These are phyloP conservation scores for Metarhizium brunneum DNA, from an alignment of 2,329 filamentous ascomycete genomes.

Conservation along the genomic window DNA sequence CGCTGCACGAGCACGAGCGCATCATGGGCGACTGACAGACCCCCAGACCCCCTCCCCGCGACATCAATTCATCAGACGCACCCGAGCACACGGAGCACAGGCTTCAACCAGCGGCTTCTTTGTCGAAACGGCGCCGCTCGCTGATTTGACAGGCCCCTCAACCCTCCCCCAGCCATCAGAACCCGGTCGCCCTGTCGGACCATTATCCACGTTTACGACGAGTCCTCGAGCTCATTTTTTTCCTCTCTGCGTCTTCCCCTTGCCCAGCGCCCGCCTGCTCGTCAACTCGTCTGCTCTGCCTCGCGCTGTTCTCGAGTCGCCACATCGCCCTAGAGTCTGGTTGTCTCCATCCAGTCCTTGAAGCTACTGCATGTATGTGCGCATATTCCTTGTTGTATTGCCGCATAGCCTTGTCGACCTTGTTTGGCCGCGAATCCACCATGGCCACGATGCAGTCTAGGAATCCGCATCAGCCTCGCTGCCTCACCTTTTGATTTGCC, in stretches of 20 bases:
- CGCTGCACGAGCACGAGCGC: no score
- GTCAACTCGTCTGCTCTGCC: background rate
- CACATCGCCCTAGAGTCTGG: background rate
- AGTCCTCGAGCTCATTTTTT: background rate
- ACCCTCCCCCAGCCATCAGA: background rate
- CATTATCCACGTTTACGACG: slow-evolving; percentile 3
- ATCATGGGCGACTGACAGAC: background rate
- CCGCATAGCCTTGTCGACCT: background rate
- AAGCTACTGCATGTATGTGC: slow-evolving; percentile 2
- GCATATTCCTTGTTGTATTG: slow-evolving; percentile 4
- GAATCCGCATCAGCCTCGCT: background rate
- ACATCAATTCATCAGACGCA: background rate
- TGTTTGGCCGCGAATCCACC: background rate
- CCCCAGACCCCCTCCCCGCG: background rate
- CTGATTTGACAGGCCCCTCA: background rate
- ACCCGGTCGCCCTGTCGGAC: background rate
- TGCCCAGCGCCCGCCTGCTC: background rate
- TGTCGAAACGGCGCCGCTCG: background rate
- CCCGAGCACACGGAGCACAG: slow-evolving; percentile 2
- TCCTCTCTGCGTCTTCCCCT: background rate
- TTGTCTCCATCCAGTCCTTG: background rate
- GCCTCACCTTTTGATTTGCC: background rate
- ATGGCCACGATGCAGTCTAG: background rate
- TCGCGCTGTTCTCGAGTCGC: background rate
- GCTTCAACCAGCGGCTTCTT: background rate